Conservation (phyloP, 164 flowering plant species). For the Tinospora cordifolia region DNA sequence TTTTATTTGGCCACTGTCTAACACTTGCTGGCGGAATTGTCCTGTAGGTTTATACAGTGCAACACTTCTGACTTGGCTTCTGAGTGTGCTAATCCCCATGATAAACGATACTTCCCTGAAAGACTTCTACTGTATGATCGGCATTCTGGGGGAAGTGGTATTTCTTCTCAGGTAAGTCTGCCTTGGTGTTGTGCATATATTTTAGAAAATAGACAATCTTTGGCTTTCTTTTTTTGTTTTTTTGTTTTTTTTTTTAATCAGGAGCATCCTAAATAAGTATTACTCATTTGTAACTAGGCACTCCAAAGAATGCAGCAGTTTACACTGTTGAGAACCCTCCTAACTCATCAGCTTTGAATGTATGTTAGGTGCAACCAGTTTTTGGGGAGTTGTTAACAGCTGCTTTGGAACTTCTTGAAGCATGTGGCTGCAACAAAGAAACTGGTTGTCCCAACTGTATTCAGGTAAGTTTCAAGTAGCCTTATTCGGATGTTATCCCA, state of each 20-base stretch:
- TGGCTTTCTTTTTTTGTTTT: not conserved
- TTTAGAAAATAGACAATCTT: not conserved
- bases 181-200: not conserved
- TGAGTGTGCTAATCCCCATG: slow-evolving; percentile 87
- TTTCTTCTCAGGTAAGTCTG: slow-evolving; percentile 57
- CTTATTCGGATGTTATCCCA: not conserved
- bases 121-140: slow-evolving; percentile 85
- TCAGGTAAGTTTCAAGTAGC: slow-evolving; percentile 42
- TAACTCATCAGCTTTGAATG: not conserved
- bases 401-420: slow-evolving; percentile 69
- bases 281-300: not conserved
- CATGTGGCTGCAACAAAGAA: slow-evolving; percentile 54
- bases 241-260: not conserved
- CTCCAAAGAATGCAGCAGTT: not conserved
- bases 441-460: slow-evolving; percentile 83
- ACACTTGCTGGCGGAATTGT: slow-evolving; percentile 12
- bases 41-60: slow-evolving; percentile 60
- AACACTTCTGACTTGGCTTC: slow-evolving; percentile 75
- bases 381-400: slow-evolving; percentile 56
- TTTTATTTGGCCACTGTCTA: not conserved
- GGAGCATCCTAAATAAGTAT: not conserved
- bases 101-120: slow-evolving; percentile 61
- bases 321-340: not conserved
- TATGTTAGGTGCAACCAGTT: slow-evolving; percentile 53
- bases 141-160: slow-evolving; percentile 89